Base-by-base conservation (phyloP, 768 basidiomycete genomes). In the Saitozyma podzolica region DNA sequence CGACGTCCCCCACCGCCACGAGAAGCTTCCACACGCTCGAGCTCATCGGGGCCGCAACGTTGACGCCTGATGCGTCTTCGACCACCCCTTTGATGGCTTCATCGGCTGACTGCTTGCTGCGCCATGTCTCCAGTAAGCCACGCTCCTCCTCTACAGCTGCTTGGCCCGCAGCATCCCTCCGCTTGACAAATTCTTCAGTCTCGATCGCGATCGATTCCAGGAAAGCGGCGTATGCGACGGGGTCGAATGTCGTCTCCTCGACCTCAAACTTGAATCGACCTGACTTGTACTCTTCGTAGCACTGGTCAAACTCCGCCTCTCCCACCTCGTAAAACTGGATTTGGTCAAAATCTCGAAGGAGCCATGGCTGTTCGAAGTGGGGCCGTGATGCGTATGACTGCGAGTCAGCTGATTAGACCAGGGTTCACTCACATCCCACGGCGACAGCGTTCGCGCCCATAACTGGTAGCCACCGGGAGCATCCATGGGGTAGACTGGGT, bases 331-430 rank as follows among this genome's bases (percentile, higher is more conserved):
- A 81, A 67, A 87, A 87, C 14, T 80, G 78, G n/a, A 88, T 75
- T 84, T 87, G 86, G 67, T 88, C 87, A 61, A 89, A 89, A 0
- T 85, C 83, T 9, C 82, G 76, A 4, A 89, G 77, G 4, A 89
- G 67, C 87, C 88, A 88, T 0, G 87, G 87, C 16, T 76, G 77
- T 5, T 83, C 81, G 13, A 82, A 75, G 5, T 69, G 67, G 59
- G 71, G 71, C 55, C 70, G 68, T 20, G 64, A 65, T 17, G 69
- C 66, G 59, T 73, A 68, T 6, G 70, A 45, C 66, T 72, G 59
- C 29, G 29, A 5, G 29, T 29, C 29, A 29, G 29, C 29, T 2
- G 5, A 2, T 2, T 29, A 55, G 10, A 55, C 0, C 85, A 86
- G 40, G 80, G 83, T 0, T 86, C 84, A 85, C 86, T 86, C 0